Evolutionary conservation across 352 stramenopile genomes (phyloP).

Genomic region (Globisporangium middletonii): DNA sequence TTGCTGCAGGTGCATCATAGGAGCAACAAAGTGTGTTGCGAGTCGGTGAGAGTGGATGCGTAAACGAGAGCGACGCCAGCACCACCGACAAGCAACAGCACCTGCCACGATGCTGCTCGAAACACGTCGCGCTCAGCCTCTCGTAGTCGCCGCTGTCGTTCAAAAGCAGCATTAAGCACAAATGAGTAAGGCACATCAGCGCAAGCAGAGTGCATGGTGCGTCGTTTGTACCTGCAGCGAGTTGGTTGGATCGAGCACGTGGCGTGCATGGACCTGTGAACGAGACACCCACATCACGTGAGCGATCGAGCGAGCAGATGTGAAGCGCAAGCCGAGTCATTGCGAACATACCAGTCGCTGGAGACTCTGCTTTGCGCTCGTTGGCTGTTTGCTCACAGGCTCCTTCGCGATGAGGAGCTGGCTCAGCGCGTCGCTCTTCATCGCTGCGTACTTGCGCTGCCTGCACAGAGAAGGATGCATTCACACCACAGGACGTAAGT

Average conservation of each 20-base stretch:
- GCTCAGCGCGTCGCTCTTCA: conserved; percentile 24
- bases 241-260: conserved; percentile 42
- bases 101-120: conserved; percentile 27
- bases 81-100: conserved; percentile 6
- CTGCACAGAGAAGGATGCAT: not conserved
- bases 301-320: not conserved
- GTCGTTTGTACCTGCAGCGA: conserved; percentile 15
- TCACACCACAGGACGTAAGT: not conserved
- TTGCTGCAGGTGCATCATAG: conserved; percentile 11
- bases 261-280: conserved; percentile 32
- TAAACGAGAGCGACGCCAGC: not conserved
- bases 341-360: conserved; percentile 29
- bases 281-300: not conserved
- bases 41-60: not conserved
- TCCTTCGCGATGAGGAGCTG: conserved; percentile 18
- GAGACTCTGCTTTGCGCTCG: conserved; percentile 23
- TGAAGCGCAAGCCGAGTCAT: not conserved
- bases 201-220: not conserved
- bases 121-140: conserved; percentile 36
- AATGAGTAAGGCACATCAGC: not conserved
- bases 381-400: not conserved
- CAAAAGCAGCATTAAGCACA: not conserved
- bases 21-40: not conserved
- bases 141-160: conserved; percentile 24
- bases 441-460: conserved; percentile 16